Percentiles rank a stretch among this genome's conserved stretches.
These are phyloP conservation scores for Phytophthora ohioensis DNA, from an alignment of 352 stramenopile species.

Conservation along the genomic window DNA sequence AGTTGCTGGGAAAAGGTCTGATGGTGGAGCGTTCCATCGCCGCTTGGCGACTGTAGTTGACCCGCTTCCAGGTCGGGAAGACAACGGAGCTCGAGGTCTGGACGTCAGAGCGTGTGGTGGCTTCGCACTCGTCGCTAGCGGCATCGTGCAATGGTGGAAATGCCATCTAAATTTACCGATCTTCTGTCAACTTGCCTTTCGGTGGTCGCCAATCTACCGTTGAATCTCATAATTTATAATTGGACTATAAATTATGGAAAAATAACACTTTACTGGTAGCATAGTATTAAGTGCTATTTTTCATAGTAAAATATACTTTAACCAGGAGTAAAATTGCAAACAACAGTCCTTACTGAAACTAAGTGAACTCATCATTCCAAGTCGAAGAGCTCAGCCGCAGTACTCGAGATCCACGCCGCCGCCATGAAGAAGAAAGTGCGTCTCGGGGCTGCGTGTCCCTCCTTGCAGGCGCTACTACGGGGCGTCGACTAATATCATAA, in stretches of 20 bases:
- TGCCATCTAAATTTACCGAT: conserved; percentile 2
- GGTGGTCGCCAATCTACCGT: background rate
- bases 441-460: background rate
- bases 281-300: no score
- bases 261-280: no score
- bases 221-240: no score
- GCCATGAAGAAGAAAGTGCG: conserved; percentile 74
- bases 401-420: background rate
- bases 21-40: conserved; percentile 40
- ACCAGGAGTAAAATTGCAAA: no score
- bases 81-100: conserved; percentile 21
- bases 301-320: no score
- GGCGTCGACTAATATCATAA: background rate
- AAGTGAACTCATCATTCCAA: background rate
- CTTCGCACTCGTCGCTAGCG: conserved; percentile 16
- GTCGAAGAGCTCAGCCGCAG: background rate
- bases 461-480: background rate
- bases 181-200: conserved; percentile 6
- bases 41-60: conserved; percentile 30
- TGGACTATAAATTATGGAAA: no score
- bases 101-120: conserved; percentile 20
- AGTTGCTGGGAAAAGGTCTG: conserved; percentile 32
- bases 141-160: conserved; percentile 12
- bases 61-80: conserved; percentile 15
- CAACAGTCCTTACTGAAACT: no score